These are phyloP conservation scores for Maudiozyma pseudohumilis DNA, from an alignment of 805 yeast species.

Conservation along the genomic window DNA sequence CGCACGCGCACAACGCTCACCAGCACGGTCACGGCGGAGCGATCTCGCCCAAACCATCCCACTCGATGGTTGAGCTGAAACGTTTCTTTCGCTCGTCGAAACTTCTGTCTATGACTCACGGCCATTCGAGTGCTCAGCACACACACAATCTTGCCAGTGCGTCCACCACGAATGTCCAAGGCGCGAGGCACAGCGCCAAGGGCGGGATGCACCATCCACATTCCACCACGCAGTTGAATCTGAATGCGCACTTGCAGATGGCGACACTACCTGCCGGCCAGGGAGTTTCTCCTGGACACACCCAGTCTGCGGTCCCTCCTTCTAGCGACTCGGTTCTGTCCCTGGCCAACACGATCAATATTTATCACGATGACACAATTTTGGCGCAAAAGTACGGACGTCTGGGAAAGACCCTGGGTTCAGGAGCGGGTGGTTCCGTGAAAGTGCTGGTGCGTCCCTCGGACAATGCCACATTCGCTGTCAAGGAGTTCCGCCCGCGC, in stretches of 20 bases:
- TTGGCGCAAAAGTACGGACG: slow-evolving; percentile 57
- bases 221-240: slow-evolving; percentile 11
- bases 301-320: slow-evolving; percentile 32
- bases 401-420: slow-evolving; percentile 64
- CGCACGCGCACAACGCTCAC: slow-evolving; percentile 1
- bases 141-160: neutral
- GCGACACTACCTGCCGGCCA: slow-evolving; percentile 1
- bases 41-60: slow-evolving; percentile 19
- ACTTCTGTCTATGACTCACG: slow-evolving; percentile 8
- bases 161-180: slow-evolving; percentile 2
- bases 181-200: no score
- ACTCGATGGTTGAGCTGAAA: slow-evolving; percentile 62
- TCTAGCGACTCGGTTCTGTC: slow-evolving; percentile 27
- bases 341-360: slow-evolving; percentile 29
- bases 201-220: slow-evolving; percentile 11
- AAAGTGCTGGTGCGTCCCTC: slow-evolving; percentile 55
- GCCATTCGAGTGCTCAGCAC: slow-evolving; percentile 1
- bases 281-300: slow-evolving; percentile 20
- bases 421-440: slow-evolving; percentile 89
- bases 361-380: slow-evolving; percentile 42
- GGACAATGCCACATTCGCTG: slow-evolving; percentile 70
- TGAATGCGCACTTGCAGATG: slow-evolving; percentile 9
- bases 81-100: slow-evolving; percentile 54
- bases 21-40: neutral
- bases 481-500: slow-evolving; percentile 69